A percentile compares a stretch with the other conserved stretches of the same genome.
phyloP scores from a whole-genome alignment of 192 early-diverging fungal genomes.

The Dissophora globulifera region DNA sequence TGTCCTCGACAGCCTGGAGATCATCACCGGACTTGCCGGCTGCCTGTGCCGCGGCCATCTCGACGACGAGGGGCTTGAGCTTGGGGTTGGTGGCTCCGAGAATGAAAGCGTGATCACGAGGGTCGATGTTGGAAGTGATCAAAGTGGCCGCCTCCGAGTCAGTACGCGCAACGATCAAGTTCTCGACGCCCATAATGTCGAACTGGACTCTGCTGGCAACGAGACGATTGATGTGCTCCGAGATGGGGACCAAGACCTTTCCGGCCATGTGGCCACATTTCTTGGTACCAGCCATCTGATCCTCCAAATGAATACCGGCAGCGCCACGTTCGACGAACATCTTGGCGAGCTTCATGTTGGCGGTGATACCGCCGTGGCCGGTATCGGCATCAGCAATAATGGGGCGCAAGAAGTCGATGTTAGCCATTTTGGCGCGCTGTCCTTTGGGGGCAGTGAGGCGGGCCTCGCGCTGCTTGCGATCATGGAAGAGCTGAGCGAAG shows the following conservation, averaged over 20 bases:
- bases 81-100: conserved; percentile 90
- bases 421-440: conserved; percentile 76
- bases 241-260: conserved; percentile 97
- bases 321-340: conserved; percentile 98
- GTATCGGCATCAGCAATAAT: conserved; percentile 99
- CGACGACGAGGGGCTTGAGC: conserved; percentile 74
- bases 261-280: conserved; percentile 99
- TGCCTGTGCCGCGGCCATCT: conserved; percentile 85
- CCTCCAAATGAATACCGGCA: conserved; percentile 92
- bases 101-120: conserved; percentile 96
- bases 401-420: conserved; percentile 90
- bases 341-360: conserved; percentile 96
- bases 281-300: conserved; percentile 95
- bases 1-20: conserved; percentile 84
- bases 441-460: conserved; percentile 74
- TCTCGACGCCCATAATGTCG: conserved; percentile 98
- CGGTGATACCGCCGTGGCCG: conserved; percentile 98
- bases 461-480: conserved; percentile 94
- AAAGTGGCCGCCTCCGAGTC: conserved; percentile 98
- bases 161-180: conserved; percentile 91
- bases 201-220: conserved; percentile 95
- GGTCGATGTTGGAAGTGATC: conserved; percentile 95
- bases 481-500: conserved; percentile 97
- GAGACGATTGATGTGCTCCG: conserved; percentile 97
- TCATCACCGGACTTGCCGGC: conserved; percentile 76